Conservation (phyloP, 148 eudicot genomes). For the Bassia scoparia region DNA sequence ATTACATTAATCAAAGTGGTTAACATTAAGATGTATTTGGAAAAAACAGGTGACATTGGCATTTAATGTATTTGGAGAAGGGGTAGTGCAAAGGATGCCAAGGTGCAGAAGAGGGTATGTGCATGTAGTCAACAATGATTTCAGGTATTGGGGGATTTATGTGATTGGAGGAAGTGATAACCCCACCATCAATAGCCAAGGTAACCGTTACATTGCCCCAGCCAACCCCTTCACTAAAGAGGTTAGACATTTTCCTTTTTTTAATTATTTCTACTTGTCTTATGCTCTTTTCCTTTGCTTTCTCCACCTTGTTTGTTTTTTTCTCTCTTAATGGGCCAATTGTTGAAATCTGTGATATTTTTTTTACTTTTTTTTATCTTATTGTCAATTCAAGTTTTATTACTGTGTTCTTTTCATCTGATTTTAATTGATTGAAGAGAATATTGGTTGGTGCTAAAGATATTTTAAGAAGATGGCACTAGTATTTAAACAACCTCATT, state of each 20-base stretch:
- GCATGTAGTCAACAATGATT: conserved; percentile 53
- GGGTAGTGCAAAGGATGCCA: conserved; percentile 59
- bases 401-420: background rate
- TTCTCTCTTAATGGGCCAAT: background rate
- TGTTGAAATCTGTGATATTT: too few relatives aligned
- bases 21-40: background rate
- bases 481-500: too few relatives aligned
- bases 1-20: background rate
- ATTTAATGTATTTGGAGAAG: conserved; percentile 47
- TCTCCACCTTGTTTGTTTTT: background rate
- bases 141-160: conserved; percentile 48
- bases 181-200: conserved; percentile 60
- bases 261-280: background rate
- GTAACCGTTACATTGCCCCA: conserved; percentile 54
- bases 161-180: conserved; percentile 59
- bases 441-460: too few relatives aligned
- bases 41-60: conserved; percentile 47
- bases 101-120: conserved; percentile 53
- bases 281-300: background rate
- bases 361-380: too few relatives aligned
- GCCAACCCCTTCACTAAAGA: conserved; percentile 35
- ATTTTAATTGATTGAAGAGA: too few relatives aligned
- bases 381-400: too few relatives aligned
- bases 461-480: too few relatives aligned
- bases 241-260: conserved; percentile 22